phyloP scores from a whole-genome alignment of 768 basidiomycete genomes.

The Pulveroboletus sp. region DNA sequence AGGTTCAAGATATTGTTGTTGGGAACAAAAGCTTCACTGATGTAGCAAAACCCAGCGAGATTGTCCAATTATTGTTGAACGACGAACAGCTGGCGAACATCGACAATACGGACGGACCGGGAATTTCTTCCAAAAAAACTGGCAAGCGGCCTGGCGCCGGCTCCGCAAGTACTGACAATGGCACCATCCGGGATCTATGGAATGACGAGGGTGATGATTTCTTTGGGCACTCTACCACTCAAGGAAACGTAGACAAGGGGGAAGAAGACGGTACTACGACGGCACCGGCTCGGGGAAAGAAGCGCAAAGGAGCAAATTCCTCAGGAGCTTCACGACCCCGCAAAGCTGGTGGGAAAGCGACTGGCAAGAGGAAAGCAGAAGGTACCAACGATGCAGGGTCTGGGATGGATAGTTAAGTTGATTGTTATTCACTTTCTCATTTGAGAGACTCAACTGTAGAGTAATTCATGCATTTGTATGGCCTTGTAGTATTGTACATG shows the following conservation, averaged over 20 bases:
- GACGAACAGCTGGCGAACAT: slow-evolving; percentile 87
- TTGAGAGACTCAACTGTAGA: slow-evolving; percentile 27
- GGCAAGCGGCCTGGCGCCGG: slow-evolving; percentile 35
- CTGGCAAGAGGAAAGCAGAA: slow-evolving; percentile 31
- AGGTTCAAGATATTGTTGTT: slow-evolving; percentile 99
- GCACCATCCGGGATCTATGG: slow-evolving; percentile 65
- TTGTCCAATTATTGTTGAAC: slow-evolving; percentile 90
- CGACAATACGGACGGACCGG: slow-evolving; percentile 43
- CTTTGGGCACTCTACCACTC: slow-evolving; percentile 57
- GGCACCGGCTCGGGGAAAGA: slow-evolving; percentile 30
- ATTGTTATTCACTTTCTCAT: slow-evolving; percentile 12
- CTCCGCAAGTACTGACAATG: slow-evolving; percentile 33
- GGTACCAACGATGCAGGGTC: slow-evolving; percentile 21
- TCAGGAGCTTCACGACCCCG: slow-evolving; percentile 21
- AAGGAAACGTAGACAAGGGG: slow-evolving; percentile 23
- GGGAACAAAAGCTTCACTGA: slow-evolving; percentile 95
- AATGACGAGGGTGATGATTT: slow-evolving; percentile 87
- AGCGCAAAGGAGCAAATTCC: slow-evolving; percentile 29
- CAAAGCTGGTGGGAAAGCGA: slow-evolving; percentile 31
- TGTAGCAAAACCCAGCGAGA: slow-evolving; percentile 92
- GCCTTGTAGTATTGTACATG: slow-evolving; percentile 27
- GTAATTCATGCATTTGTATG: slow-evolving; percentile 28
- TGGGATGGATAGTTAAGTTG: slow-evolving; percentile 25
- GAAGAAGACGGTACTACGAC: slow-evolving; percentile 30
- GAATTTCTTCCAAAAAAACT: slow-evolving; percentile 34